These are phyloP conservation scores for Ogataea corticis DNA, from an alignment of 805 yeast genomes.

Conservation along the genomic window DNA sequence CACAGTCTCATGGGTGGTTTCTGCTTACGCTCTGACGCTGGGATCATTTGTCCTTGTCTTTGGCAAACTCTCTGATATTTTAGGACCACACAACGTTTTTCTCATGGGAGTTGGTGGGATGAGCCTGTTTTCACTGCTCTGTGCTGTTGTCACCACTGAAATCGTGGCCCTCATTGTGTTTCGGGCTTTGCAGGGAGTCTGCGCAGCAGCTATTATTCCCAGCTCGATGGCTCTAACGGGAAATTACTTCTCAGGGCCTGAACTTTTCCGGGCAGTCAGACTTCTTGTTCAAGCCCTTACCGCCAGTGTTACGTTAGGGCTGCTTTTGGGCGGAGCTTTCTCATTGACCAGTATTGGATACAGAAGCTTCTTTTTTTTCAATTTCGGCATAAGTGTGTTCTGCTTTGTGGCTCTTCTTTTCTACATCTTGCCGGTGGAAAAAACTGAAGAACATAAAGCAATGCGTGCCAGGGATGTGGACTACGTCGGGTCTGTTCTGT, in stretches of 20 bases:
- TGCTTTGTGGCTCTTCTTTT: constrained; percentile 22
- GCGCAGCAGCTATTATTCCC: constrained; percentile 44
- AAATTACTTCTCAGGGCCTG: constrained; percentile 23
- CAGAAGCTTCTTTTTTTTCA: constrained; percentile 38
- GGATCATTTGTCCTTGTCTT: constrained; percentile 44
- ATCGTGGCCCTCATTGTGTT: constrained; percentile 40
- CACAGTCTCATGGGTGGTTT: constrained; percentile 43
- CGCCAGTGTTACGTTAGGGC: constrained; percentile 39
- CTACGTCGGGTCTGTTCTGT: constrained; percentile 11
- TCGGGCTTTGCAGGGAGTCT: constrained; percentile 47
- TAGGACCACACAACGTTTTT: constrained; percentile 40
- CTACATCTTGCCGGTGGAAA: constrained; percentile 31
- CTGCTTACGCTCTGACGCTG: constrained; percentile 45
- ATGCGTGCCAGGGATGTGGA: constrained; percentile 23
- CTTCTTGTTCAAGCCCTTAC: constrained; percentile 23
- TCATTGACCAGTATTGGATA: constrained; percentile 39
- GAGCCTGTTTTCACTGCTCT: constrained; percentile 18
- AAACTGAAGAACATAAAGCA: constrained; percentile 12
- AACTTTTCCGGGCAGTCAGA: constrained; percentile 16
- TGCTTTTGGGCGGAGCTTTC: constrained; percentile 47
- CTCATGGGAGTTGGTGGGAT: constrained; percentile 20
- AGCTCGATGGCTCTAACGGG: constrained; percentile 24
- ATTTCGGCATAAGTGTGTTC: constrained; percentile 32
- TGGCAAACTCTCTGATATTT: constrained; percentile 37
- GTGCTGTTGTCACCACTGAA: constrained; percentile 36